Evolutionary conservation across 192 early-diverging fungal species (phyloP), one percentile per base, ranked within the genome.

Genomic region (Podila horticola): DNA sequence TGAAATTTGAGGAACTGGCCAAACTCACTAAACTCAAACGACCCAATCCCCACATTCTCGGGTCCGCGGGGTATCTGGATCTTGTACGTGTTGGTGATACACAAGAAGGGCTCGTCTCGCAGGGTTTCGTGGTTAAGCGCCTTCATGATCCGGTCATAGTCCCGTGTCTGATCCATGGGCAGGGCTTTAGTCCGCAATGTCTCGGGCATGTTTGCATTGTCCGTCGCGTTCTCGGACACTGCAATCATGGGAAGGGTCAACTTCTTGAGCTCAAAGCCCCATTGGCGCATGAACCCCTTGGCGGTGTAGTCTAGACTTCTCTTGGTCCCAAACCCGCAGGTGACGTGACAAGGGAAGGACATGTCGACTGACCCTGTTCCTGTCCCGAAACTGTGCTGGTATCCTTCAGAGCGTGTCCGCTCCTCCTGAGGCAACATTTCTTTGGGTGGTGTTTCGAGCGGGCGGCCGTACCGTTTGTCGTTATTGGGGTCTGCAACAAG

Each of bases 191-290:
- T 45, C 4, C 15, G 41, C 41, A 45, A 4, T 15, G 41, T 3
- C 15, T 45, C 41, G 13, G 41, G 41, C 41, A 45, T 3, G 13
- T 45, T 45, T 17, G 41, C 41, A 45, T 45, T 45, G 41, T 45
- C 41, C 1, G 41, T 45, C 41, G 41, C 41, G 2, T 45, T 45
- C 11, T 13, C 41, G 45, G 26, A 50, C 20, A 48, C 2, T 13
- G 2, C 30, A 48, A 4, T 29, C 19, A 49, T 51, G 13, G 64
- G 64, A 1, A 66, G 49, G 26, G 49, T 66, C 48, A 49, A 8
- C 29, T 66, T 66, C 48, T 66, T 66, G 64, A 49, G n/a, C 29
- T 66, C 38, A 29, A 66, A 66, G 24, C 64, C 64, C 64, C 64
- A 66, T 20, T 66, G 64, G 5, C 64, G 64, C 9, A 66, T 4